Conservation (phyloP, 768 basidiomycete genomes). For the Boletus tylopilopsis region DNA sequence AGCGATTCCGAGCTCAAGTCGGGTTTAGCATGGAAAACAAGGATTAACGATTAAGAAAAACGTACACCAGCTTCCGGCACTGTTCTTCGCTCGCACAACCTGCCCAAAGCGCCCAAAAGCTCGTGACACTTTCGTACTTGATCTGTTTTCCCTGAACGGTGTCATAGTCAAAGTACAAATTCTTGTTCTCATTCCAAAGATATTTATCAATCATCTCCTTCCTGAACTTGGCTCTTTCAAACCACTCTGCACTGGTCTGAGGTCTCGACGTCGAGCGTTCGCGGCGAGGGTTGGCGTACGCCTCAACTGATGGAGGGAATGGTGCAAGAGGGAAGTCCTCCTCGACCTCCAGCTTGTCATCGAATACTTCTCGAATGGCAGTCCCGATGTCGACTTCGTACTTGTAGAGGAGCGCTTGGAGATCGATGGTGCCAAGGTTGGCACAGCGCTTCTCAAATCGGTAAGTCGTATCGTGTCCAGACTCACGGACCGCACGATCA, state of each 20-base stretch:
- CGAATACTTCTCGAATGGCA: conserved; percentile 92
- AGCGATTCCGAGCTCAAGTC: conserved; percentile 71
- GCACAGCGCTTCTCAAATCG: conserved; percentile 97
- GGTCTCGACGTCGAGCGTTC: conserved; percentile 55
- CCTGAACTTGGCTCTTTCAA: conserved; percentile 80
- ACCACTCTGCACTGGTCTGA: conserved; percentile 90
- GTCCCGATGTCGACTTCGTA: conserved; percentile 99
- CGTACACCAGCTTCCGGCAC: conserved; percentile 88
- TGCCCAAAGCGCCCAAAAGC: conserved; percentile 96
- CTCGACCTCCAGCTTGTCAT: conserved; percentile 86
- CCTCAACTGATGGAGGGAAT: conserved; percentile 78
- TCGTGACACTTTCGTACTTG: conserved; percentile 94
- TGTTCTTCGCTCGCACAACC: conserved; percentile 97
- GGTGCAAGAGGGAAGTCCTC: conserved; percentile 90
- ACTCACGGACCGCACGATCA: conserved; percentile 94
- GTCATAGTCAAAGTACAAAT: conserved; percentile 95
- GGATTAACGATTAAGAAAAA: conserved; percentile 19
- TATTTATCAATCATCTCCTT: conserved; percentile 86
- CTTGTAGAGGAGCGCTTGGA: conserved; percentile 96
- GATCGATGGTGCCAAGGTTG: conserved; percentile 93
- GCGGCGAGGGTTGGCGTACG: conserved; percentile 60
- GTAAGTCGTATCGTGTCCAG: conserved; percentile 95
- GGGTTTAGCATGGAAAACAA: conserved; percentile 15
- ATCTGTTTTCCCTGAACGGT: conserved; percentile 88
- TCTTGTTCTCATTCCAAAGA: conserved; percentile 95